Conservation (phyloP, 192 early-diverging fungal species). For the Mortierella alpina region DNA sequence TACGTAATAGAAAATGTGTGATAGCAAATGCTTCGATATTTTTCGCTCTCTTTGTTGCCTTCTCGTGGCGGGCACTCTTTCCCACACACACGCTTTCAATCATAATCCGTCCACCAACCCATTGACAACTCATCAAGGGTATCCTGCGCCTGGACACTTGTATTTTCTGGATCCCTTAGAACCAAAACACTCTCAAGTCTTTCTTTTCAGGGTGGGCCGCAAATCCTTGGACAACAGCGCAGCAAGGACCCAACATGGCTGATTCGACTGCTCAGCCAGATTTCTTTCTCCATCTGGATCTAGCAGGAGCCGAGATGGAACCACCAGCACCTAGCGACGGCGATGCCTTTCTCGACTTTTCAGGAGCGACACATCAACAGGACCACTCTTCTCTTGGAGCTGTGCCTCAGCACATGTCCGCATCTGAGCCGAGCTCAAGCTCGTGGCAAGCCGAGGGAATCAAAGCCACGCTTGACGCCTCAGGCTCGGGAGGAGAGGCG, state of each 20-base stretch:
- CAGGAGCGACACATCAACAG: constrained; percentile 1
- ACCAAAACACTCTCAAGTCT: not conserved
- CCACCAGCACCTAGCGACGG: constrained; percentile 4
- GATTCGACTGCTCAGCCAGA: constrained; percentile 41
- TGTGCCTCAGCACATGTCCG: not conserved
- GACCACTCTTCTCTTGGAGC: not conserved
- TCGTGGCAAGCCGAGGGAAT: not conserved
- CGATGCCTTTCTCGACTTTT: constrained; percentile 25
- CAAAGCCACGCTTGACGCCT: not conserved
- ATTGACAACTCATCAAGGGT: not conserved
- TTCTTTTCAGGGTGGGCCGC: no score
- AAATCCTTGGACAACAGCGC: not conserved
- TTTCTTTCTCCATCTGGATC: constrained; percentile 41
- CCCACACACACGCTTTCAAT: not conserved
- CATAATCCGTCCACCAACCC: not conserved
- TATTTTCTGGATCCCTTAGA: not conserved
- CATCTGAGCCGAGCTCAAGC: not conserved
- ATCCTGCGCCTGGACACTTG: not conserved
- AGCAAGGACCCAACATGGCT: constrained; percentile 9
- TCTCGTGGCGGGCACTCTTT: not conserved
- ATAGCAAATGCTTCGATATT: not conserved
- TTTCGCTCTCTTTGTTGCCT: not conserved
- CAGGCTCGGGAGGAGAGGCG: not conserved
- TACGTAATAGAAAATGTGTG: not conserved
- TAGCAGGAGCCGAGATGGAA: constrained; percentile 21